Evolutionary conservation across 2,329 filamentous ascomycete species (phyloP).

Genomic region (Sodiomyces alkalinus): DNA sequence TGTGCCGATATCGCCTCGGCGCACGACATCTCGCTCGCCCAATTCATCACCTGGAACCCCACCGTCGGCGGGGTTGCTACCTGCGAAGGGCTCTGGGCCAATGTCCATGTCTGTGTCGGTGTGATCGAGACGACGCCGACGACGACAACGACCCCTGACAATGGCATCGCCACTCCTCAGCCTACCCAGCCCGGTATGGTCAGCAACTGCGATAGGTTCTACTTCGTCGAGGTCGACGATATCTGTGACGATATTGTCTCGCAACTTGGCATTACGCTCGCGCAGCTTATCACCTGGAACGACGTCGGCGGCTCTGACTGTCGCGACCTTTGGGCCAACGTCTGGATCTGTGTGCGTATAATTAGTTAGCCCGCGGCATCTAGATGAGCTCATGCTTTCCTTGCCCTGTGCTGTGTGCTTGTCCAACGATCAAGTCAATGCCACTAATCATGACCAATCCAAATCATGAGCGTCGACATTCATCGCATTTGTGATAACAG

Average conservation of each 20-base stretch:
- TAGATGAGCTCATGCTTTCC: too few species aligned
- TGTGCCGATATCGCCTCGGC: slow-evolving; percentile 12
- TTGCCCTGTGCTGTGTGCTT: too few species aligned
- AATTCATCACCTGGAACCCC: slow-evolving; percentile 12
- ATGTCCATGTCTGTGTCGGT: slow-evolving; percentile 6
- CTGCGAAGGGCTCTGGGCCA: slow-evolving; percentile 6
- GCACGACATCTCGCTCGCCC: slow-evolving; percentile 9
- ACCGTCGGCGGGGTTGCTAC: slow-evolving; percentile 2
- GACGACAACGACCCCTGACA: not conserved
- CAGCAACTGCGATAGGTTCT: slow-evolving; percentile 10
- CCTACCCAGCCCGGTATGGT: slow-evolving; percentile 7
- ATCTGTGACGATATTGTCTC: slow-evolving; percentile 3
- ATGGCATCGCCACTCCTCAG: slow-evolving; percentile 5
- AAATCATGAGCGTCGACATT: too few species aligned
- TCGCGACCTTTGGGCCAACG: slow-evolving; percentile 5
- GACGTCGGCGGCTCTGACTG: slow-evolving; percentile 6
- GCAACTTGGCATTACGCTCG: slow-evolving; percentile 3
- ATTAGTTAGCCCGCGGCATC: too few species aligned
- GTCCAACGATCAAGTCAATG: too few species aligned
- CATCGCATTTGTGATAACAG: too few species aligned
- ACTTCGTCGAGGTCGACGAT: slow-evolving; percentile 5
- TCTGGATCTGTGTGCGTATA: slow-evolving; percentile 7
- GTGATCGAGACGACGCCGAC: slow-evolving; percentile 2
- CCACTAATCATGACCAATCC: too few species aligned
- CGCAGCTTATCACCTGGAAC: slow-evolving; percentile 9